Evolutionary conservation across 371 early-diverging fungal genomes (phyloP), one percentile per base, ranked within the genome.

Genomic region (Mucor indicus): DNA sequence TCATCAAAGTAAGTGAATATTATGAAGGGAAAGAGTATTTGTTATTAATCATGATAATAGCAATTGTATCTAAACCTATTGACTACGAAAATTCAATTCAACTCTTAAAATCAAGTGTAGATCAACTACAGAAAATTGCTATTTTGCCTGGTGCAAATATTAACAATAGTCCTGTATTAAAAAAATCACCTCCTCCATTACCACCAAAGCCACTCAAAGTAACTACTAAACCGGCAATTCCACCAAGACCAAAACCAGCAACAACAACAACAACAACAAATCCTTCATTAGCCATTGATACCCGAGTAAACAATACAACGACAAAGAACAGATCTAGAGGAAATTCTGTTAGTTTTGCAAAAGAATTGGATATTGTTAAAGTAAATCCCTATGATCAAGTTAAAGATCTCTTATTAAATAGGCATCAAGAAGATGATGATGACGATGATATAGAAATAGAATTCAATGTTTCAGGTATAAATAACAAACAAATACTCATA

Each of bases 261-360:
- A 30, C 30, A 25, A 25, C 50, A 44, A 7, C 42, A 10, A 41
- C 10, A 37, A 15, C 25, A 33, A 23, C 39, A 31, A 30, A 37
- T 17, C 38, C 36, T 23, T 29, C 19, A 12, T 12, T 29, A 29
- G 12, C n/a, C 21, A 5, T 21, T 29, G 1, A 45, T 22, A n/a
- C 1, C 13, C 30, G 12, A n/a, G 16, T 16, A 13, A 29, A 16
- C 13, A n/a, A 10, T 20, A 54, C n/a, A n/a, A 22, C 35, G 16
- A 12, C 42, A 17, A 38, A 22, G 2, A 60, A 48, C 45, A 55
- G 43, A 58, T 29, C 44, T 31, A 60, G 59, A 70, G 76, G 72
- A 36, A 72, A 53, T 44, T 64, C 72, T n/a, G 63, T 67, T 0
- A 66, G 67, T 32, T 68, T 69, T 66, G 69, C 62, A 11, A 60